These are phyloP conservation scores for Triticum turgidum DNA, from an alignment of 176 grass and related monocot genomes.

Conservation along the genomic window DNA sequence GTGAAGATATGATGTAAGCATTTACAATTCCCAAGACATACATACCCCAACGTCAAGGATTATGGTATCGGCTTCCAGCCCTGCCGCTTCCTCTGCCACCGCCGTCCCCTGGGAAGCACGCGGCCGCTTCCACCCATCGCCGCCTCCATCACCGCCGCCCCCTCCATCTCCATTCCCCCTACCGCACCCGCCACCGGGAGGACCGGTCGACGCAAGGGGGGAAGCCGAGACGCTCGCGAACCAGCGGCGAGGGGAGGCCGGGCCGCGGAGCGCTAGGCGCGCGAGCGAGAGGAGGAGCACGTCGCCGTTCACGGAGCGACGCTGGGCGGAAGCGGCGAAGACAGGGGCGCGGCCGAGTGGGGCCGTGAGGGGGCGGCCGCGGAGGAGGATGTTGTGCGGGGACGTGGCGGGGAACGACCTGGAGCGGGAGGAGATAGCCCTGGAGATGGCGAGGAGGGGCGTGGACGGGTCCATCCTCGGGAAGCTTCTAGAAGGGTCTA, in stretches of 20 bases:
- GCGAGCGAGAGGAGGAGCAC: slow-evolving; percentile 63
- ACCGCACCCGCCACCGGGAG: slow-evolving; percentile 39
- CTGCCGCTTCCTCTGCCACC: slow-evolving; percentile 51
- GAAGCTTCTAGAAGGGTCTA: slow-evolving; percentile 17
- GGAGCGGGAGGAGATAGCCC: slow-evolving; percentile 47
- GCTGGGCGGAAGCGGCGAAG: slow-evolving; percentile 1
- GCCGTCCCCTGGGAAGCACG: slow-evolving; percentile 33
- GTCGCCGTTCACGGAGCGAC: slow-evolving; percentile 32
- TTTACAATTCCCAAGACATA: not conserved
- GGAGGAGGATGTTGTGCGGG: slow-evolving; percentile 48
- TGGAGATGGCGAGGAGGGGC: slow-evolving; percentile 79
- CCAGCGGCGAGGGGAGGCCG: slow-evolving; percentile 39
- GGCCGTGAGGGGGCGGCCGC: not conserved
- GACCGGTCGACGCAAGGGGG: slow-evolving; percentile 41
- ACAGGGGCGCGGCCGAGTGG: slow-evolving; percentile 18
- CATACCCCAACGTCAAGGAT: slow-evolving; percentile 92
- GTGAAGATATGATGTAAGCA: not conserved
- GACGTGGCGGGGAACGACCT: slow-evolving; percentile 33
- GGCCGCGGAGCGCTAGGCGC: slow-evolving; percentile 46
- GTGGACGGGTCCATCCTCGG: slow-evolving; percentile 58
- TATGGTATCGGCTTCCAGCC: slow-evolving; percentile 59
- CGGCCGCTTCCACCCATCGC: slow-evolving; percentile 40
- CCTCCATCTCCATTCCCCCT: slow-evolving; percentile 38
- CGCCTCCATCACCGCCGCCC: slow-evolving; percentile 31
- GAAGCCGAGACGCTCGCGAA: slow-evolving; percentile 77